Evolutionary conservation across 1,139 yeast species (phyloP).

Genomic region (Scheffersomyces titani): DNA sequence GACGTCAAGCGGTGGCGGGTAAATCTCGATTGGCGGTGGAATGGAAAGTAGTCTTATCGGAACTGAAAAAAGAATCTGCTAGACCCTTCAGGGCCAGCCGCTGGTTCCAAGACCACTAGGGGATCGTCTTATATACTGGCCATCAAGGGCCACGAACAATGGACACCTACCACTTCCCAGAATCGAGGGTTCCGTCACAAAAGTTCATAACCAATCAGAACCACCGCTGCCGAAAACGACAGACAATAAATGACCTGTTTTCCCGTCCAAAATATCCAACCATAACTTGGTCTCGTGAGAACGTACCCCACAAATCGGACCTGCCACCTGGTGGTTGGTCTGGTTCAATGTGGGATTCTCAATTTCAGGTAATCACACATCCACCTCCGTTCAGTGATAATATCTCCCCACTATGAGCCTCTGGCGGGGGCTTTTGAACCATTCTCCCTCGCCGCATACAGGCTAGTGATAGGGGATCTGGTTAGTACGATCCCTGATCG

Average conservation of each 20-base stretch:
- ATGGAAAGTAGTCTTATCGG: not conserved
- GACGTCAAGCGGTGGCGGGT: not conserved
- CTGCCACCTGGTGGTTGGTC: not conserved
- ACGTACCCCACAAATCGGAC: not conserved
- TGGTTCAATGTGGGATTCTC: not conserved
- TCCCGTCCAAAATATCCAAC: not conserved
- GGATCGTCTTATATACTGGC: not conserved
- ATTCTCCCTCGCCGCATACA: not conserved
- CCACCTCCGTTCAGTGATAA: too few species aligned
- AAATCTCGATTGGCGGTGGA: not conserved
- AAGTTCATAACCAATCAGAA: not conserved
- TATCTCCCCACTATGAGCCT: too few species aligned
- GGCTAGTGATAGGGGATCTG: not conserved
- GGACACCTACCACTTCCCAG: not conserved
- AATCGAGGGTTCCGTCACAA: not conserved
- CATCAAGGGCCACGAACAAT: not conserved
- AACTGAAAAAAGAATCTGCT: not conserved
- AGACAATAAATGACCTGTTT: not conserved
- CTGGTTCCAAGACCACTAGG: not conserved
- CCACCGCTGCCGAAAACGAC: not conserved
- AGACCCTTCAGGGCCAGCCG: not conserved
- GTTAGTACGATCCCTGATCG: not conserved
- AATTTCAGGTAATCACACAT: not conserved
- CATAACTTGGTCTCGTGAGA: not conserved
- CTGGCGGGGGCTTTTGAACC: not conserved